Evolutionary conservation across 1,284 basidiomycete genomes (phyloP).

Genomic region (Nidula niveotomentosa): DNA sequence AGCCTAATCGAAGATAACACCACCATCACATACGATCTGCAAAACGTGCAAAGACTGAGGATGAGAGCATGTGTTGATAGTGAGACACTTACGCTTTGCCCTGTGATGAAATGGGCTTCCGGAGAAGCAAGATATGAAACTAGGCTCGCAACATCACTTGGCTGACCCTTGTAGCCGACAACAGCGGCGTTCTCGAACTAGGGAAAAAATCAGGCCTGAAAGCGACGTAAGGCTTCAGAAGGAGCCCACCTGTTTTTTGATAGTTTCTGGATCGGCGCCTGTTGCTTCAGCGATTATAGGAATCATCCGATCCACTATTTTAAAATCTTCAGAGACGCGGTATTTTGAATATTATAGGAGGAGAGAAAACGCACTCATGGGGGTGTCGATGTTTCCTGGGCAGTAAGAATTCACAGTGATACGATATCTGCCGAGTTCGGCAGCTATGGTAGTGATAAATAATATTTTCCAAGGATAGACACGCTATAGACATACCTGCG

Average conservation of each 20-base stretch:
- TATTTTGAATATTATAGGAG: background rate
- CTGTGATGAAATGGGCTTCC: slow-evolving; percentile 39
- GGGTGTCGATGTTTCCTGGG: slow-evolving; percentile 27
- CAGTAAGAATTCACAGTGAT: slow-evolving; percentile 56
- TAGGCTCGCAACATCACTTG: slow-evolving; percentile 37
- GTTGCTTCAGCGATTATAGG: background rate
- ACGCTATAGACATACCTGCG: slow-evolving; percentile 15
- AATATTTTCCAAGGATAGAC: background rate
- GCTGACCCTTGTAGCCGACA: background rate
- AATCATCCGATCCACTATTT: background rate
- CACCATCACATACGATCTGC: no score
- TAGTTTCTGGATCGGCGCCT: background rate
- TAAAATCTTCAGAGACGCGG: background rate
- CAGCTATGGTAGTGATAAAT: slow-evolving; percentile 15
- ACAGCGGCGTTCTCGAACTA: background rate
- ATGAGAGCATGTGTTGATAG: no score
- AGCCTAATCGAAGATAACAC: no score
- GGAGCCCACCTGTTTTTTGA: background rate
- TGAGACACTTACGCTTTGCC: slow-evolving; percentile 6
- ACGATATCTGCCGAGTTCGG: slow-evolving; percentile 35
- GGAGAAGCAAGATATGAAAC: slow-evolving; percentile 41
- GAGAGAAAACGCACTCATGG: background rate
- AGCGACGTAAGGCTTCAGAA: background rate
- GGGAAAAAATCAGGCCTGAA: background rate
- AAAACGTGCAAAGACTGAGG: no score